A percentile compares a stretch with the other conserved stretches of the same genome.
These are phyloP conservation scores for Collariella sp. DNA, from an alignment of 495 filamentous ascomycete genomes.

Conservation along the genomic window DNA sequence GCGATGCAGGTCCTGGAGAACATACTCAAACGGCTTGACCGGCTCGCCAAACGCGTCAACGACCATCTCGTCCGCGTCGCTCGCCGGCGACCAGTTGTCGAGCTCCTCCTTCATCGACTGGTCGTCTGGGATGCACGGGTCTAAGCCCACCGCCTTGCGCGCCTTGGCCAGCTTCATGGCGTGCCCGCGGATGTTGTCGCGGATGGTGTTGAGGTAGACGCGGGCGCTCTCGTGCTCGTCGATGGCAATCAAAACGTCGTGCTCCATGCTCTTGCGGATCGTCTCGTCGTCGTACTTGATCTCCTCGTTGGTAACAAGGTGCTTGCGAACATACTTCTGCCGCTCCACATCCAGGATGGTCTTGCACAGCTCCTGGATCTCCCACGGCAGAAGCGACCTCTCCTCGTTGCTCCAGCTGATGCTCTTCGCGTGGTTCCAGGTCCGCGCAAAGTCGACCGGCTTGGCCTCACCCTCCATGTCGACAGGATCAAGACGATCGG, in stretches of 20 bases:
- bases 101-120: constrained; percentile 7
- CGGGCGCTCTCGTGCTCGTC: constrained; percentile 82
- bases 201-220: constrained; percentile 69
- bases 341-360: constrained; percentile 57
- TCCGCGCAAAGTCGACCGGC: constrained; percentile 87
- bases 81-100: constrained; percentile 15
- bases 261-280: constrained; percentile 41
- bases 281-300: constrained; percentile 57
- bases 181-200: constrained; percentile 51
- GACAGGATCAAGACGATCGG: constrained; percentile 87
- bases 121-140: constrained; percentile 22
- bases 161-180: constrained; percentile 43
- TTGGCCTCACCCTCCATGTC: constrained; percentile 95
- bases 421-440: constrained; percentile 76
- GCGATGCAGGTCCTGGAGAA: constrained; percentile 1
- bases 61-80: constrained; percentile 2
- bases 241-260: constrained; percentile 37
- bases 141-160: constrained; percentile 36
- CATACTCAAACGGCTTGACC: constrained; percentile 1
- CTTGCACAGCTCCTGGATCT: constrained; percentile 59
- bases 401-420: constrained; percentile 73
- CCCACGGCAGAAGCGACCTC: constrained; percentile 56
- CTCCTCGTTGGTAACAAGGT: constrained; percentile 36
- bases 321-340: constrained; percentile 52
- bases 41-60: background rate